phyloP scores from a whole-genome alignment of 208 protist species.

The Acanthamoeba sp. region DNA sequence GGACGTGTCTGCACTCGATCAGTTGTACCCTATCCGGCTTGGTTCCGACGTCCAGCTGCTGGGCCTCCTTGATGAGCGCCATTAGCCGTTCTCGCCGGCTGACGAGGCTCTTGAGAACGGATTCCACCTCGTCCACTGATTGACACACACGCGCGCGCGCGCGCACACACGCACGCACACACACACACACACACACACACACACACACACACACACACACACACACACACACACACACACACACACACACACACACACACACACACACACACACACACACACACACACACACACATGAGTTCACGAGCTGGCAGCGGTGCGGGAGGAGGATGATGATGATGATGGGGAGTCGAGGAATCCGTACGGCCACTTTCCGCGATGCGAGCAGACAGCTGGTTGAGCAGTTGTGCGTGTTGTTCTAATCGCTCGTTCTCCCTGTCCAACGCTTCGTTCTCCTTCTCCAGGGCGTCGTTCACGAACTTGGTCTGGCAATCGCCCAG shows the following conservation, averaged over 20 bases:
- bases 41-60: not conserved
- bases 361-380: slow-evolving; percentile 13
- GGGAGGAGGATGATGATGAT: no score
- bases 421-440: slow-evolving; percentile 16
- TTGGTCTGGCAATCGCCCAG: not conserved
- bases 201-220: no score
- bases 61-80: slow-evolving; percentile 20
- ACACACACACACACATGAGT: no score
- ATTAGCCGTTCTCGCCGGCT: slow-evolving; percentile 43
- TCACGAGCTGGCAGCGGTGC: not conserved
- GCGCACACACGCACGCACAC: no score
- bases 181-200: no score
- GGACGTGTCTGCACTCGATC: not conserved
- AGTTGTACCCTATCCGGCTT: not conserved
- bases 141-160: no score
- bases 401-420: slow-evolving; percentile 13
- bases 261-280: no score
- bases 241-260: no score
- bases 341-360: not conserved
- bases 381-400: not conserved
- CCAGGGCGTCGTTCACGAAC: slow-evolving; percentile 28
- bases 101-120: slow-evolving; percentile 28
- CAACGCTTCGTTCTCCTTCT: slow-evolving; percentile 34
- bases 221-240: no score
- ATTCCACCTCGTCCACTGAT: slow-evolving; percentile 11